Evolutionary conservation across 768 basidiomycete species (phyloP).

Genomic region (Guyanaporus albipodus): DNA sequence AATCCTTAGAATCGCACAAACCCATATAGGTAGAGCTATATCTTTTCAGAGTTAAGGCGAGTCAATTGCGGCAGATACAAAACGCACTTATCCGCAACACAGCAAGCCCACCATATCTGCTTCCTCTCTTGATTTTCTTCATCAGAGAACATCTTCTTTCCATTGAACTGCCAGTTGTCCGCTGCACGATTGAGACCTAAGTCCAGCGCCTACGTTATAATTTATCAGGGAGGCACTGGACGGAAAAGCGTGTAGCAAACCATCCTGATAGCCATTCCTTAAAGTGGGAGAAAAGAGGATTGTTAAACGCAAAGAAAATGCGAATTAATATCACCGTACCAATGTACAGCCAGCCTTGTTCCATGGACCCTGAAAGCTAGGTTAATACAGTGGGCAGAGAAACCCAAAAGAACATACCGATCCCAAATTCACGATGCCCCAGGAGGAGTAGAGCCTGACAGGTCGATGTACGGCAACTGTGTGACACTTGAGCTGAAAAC

Average conservation of each 20-base stretch:
- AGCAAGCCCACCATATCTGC: constrained; percentile 80
- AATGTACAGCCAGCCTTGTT: constrained; percentile 82
- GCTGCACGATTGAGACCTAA: constrained; percentile 78
- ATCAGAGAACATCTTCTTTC: constrained; percentile 54
- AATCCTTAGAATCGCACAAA: constrained; percentile 19
- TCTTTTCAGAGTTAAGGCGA: constrained; percentile 32
- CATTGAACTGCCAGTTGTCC: constrained; percentile 66
- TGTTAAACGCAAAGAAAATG: not conserved
- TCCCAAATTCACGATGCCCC: constrained; percentile 82
- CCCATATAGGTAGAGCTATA: constrained; percentile 76
- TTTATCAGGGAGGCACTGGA: constrained; percentile 1
- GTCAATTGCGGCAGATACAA: not conserved
- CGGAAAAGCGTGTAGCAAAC: constrained; percentile 30
- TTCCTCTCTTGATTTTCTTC: constrained; percentile 68
- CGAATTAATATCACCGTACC: constrained; percentile 37
- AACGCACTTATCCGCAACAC: constrained; percentile 62
- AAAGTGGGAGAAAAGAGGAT: constrained; percentile 6
- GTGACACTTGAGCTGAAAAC: constrained; percentile 54
- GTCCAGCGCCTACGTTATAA: constrained; percentile 58
- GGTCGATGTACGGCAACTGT: constrained; percentile 66
- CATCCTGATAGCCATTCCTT: constrained; percentile 75
- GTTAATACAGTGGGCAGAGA: constrained; percentile 10
- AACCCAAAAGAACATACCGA: constrained; percentile 43
- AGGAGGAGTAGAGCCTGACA: constrained; percentile 79
- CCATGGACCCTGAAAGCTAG: constrained; percentile 50